Evolutionary conservation across 2,329 filamentous ascomycete genomes (phyloP), one percentile per base, ranked within the genome.

Genomic region (Apiospora hydei): DNA sequence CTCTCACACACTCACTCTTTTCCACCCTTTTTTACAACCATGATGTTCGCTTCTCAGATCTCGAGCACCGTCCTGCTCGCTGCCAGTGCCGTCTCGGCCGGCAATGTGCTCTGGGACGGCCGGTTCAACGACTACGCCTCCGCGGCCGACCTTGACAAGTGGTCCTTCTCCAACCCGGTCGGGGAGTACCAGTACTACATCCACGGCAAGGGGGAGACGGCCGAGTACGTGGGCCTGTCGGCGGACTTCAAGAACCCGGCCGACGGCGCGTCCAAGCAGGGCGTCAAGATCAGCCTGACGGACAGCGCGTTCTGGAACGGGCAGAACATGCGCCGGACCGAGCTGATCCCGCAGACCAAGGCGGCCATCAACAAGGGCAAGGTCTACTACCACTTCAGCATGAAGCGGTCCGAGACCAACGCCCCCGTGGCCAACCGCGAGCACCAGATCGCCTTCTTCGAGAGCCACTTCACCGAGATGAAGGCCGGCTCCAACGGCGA

Each of bases 171-270:
- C 8, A 90, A 89, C 78, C 85, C 90, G 80, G 86, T 89, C 73
- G 88, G 88, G 1, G 86, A 89, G 0, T 94, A 92, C 82, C 92
- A 94, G 81, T 94, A 91, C 84, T 93, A 93, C 83, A 93, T 93
- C 79, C 92, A 94, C 83, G 92, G 92, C 68, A 81, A 82, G 11
- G 86, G 85, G 11, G 68, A 82, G 0, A 84, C 88, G 21, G 85
- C 84, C 66, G 82, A 88, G 76, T 93, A 93, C 80, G 86, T 93
- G 73, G 89, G 89, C 76, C 84, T 93, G 1, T 87, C 86, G 1
- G 79, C 88, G 0, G 80, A 82, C 71, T 90, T 85, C 85, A 91
- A 91, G 83, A 93, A 93, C 81, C 88, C 90, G 0, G 87, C 87
- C 75, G 91, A 93, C 80, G 84, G 83, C 0, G 84, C 84, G 68